Conservation (phyloP, 2,329 filamentous ascomycete species). For the Cordyceps cicadae region DNA sequence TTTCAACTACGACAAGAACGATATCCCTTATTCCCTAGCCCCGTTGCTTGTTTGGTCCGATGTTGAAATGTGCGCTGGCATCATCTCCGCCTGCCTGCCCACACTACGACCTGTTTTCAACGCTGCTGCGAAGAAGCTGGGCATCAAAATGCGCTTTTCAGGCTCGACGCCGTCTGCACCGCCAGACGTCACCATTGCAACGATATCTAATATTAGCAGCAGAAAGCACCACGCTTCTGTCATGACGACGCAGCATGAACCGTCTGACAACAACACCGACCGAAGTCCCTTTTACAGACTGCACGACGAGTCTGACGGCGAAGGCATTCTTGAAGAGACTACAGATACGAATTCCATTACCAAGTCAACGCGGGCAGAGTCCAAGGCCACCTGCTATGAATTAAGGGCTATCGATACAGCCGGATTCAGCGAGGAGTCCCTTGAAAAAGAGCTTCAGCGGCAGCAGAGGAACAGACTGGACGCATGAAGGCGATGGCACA, state of each 20-base stretch:
- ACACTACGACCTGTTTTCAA: constrained; percentile 40
- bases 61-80: constrained; percentile 41
- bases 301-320: neutral
- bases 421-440: neutral
- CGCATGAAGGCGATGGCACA: neutral
- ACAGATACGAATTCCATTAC: neutral
- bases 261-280: neutral
- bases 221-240: neutral
- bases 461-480: neutral
- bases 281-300: constrained; percentile 5
- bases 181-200: neutral
- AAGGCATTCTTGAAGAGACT: neutral
- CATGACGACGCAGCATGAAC: constrained; percentile 1
- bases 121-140: constrained; percentile 9
- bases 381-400: constrained; percentile 5
- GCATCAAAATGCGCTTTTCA: neutral
- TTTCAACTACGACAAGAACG: constrained; percentile 32
- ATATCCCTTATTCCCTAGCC: constrained; percentile 39
- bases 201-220: constrained; percentile 8
- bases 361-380: neutral
- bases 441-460: neutral
- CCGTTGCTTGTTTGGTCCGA: constrained; percentile 39
- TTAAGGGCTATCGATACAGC: constrained; percentile 1
- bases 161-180: neutral
- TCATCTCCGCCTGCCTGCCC: constrained; percentile 45